phyloP scores from a whole-genome alignment of 2,329 filamentous ascomycete genomes.

The Fusarium domesticum region DNA sequence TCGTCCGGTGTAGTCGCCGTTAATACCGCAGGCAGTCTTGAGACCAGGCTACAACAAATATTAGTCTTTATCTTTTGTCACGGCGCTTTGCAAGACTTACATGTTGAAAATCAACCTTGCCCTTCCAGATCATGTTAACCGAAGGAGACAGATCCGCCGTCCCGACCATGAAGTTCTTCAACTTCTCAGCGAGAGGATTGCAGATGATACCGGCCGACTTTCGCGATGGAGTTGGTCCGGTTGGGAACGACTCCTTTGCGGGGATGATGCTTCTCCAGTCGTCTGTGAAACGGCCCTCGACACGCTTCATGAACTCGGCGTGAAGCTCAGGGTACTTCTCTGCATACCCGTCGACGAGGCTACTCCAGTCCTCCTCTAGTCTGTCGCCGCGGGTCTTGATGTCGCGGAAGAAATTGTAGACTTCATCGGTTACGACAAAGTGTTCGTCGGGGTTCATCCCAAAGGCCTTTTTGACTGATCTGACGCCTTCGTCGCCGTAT shows the following conservation, averaged over 20 bases:
- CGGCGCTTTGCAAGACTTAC: constrained; percentile 26
- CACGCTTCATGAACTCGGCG: constrained; percentile 45
- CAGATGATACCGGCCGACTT: constrained; percentile 47
- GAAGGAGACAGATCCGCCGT: constrained; percentile 53
- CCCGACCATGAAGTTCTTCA: constrained; percentile 51
- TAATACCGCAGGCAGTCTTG: constrained; percentile 45
- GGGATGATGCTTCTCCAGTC: constrained; percentile 51
- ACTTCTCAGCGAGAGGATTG: constrained; percentile 49
- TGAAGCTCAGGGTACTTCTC: constrained; percentile 48
- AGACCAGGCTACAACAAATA: constrained; percentile 32
- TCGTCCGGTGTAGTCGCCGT: constrained; percentile 52
- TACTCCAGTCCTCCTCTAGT: constrained; percentile 47
- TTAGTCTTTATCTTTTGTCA: too few relatives aligned
- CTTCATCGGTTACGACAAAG: constrained; percentile 41
- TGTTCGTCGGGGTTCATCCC: constrained; percentile 37
- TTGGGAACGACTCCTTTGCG: constrained; percentile 42
- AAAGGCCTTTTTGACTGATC: constrained; percentile 34
- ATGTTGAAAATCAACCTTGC: constrained; percentile 49
- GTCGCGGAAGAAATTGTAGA: constrained; percentile 50
- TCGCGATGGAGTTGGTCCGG: constrained; percentile 46
- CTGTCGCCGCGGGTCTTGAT: constrained; percentile 42
- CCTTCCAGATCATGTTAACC: constrained; percentile 55
- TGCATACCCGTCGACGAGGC: constrained; percentile 41
- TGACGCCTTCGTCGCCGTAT: constrained; percentile 52
- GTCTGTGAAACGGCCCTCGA: constrained; percentile 45